Conservation (phyloP, 2,329 filamentous ascomycete species). For the Passalora sequoiae region DNA sequence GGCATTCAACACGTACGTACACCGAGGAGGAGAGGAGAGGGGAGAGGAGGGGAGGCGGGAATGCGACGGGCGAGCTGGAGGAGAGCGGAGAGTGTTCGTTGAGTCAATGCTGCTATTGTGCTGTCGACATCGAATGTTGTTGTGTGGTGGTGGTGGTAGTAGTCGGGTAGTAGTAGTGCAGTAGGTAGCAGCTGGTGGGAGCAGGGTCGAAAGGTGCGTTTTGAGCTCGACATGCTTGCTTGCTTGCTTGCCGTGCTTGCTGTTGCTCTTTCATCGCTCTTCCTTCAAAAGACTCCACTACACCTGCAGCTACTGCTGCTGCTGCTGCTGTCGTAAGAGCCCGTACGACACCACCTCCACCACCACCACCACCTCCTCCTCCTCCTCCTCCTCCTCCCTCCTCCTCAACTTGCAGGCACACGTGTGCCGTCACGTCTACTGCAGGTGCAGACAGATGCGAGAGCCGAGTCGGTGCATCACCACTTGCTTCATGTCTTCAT, state of each 20-base stretch:
- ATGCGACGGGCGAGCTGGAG: conserved; percentile 3
- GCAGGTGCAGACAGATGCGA: no score
- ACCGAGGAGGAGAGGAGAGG: not conserved
- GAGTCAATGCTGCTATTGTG: conserved; percentile 1
- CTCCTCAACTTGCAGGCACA: no score
- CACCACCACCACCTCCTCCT: no score
- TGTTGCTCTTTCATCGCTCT: not conserved
- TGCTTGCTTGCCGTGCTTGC: not conserved
- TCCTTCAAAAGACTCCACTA: no score
- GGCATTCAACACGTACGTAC: no score
- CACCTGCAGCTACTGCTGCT: not conserved
- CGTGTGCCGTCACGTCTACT: no score
- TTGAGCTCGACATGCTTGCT: not conserved
- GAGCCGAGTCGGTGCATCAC: no score
- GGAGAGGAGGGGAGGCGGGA: not conserved
- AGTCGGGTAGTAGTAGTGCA: no score
- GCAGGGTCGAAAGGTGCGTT: no score
- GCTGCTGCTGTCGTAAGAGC: not conserved
- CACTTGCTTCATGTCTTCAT: no score
- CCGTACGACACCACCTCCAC: not conserved
- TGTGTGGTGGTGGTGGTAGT: not conserved
- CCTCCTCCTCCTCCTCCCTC: no score
- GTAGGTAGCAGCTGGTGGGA: no score
- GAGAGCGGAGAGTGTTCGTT: not conserved
- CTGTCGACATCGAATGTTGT: conserved; percentile 2